Evolutionary conservation across 2,329 filamentous ascomycete genomes (phyloP), one percentile per base, ranked within the genome.

Genomic region (Aureobasidium sp.): DNA sequence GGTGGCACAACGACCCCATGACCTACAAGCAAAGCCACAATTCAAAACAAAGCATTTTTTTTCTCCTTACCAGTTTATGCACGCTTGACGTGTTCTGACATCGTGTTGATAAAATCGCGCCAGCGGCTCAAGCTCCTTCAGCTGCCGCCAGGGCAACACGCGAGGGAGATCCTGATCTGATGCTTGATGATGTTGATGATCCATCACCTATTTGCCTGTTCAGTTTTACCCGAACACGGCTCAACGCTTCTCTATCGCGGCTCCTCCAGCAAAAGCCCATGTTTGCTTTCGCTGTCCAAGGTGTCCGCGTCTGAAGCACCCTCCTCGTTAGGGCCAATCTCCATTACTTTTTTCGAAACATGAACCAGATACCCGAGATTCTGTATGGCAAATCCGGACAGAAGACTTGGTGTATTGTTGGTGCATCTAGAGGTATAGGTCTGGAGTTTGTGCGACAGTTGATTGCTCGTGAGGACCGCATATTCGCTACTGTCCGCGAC

Each of bases 381-480:
- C 70, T 77, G 55, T 77, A 76, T 65, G 72, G 75, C 59, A 69
- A 73, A 65, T 36, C 62, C 20, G 71, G 76, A 60, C 72, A 67
- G 63, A 76, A 74, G 62, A 78, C 77, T 51, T 79, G 77, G 77
- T 70, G 78, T 53, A 74, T 80, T 56, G 70, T 79, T 17, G 78
- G 78, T 58, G 77, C 78, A 41, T 78, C 75, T 47, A 73, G 77
- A 69, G 78, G 78, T 51, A 78, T 80, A 67, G 81, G 81, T 20
- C 73, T 81, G 42, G 81, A 83, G 66, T 82, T 82, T 64, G 79
- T 80, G 41, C 73, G 76, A 41, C 80, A 83, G 67, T 70, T 82
- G 31, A 69, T 83, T 15, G 69, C 69, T 11, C 73, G 72, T 51
- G 78, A 78, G 37, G 74, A 82, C 64, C 74, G 75, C 55, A 80